Conservation (phyloP, 2,329 filamentous ascomycete species). For the Colletotrichum theobromicola region DNA sequence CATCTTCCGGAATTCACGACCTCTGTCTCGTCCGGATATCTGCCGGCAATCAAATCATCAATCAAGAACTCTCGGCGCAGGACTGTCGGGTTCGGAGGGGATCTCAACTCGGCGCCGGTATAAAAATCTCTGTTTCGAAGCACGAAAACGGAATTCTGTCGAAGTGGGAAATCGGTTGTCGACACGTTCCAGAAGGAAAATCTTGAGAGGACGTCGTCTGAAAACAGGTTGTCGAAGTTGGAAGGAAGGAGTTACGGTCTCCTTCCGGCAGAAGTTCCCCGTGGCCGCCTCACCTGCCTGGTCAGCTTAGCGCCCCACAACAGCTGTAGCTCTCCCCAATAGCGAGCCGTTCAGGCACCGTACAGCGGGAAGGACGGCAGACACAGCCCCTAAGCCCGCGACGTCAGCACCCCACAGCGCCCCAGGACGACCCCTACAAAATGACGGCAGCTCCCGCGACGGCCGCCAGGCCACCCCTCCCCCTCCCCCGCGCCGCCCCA, state of each 20-base stretch:
- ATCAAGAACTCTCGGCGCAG: neutral
- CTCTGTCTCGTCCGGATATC: neutral
- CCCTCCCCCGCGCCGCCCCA: neutral
- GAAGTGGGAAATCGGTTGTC: neutral
- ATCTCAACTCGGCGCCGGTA: neutral
- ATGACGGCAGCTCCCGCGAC: neutral
- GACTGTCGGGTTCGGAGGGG: neutral
- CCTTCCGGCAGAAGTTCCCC: neutral
- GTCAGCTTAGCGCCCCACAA: conserved; percentile 2
- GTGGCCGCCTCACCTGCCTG: neutral
- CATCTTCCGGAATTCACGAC: neutral
- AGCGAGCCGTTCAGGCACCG: conserved; percentile 5
- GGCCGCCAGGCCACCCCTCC: neutral
- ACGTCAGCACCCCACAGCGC: conserved; percentile 8
- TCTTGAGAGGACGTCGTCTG: neutral
- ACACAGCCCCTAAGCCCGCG: conserved; percentile 2
- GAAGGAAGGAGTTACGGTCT: neutral
- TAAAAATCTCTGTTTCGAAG: neutral
- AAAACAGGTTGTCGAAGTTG: neutral
- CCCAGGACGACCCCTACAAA: neutral
- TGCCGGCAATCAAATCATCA: neutral
- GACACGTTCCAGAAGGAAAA: neutral
- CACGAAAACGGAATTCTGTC: neutral
- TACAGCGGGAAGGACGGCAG: conserved; percentile 6
- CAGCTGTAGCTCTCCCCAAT: neutral